Percentiles rank a stretch among this genome's conserved stretches.
phyloP scores from a whole-genome alignment of 768 basidiomycete species.

The Boletus subcaerulescens region DNA sequence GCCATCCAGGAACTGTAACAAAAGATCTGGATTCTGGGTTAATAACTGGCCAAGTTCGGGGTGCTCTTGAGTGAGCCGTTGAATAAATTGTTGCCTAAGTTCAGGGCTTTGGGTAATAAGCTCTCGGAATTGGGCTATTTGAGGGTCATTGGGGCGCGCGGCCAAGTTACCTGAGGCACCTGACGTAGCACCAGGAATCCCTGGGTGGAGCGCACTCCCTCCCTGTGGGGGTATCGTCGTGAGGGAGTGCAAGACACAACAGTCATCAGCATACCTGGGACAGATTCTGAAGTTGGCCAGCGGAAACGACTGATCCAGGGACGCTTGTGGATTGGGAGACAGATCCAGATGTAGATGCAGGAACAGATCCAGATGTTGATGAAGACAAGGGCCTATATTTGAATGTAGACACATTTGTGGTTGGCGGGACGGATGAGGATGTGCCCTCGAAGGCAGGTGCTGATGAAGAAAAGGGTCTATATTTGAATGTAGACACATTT shows the following conservation, averaged over 20 bases:
- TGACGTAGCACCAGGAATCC: not conserved
- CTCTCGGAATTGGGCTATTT: slow-evolving; percentile 1
- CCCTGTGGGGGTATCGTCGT: not conserved
- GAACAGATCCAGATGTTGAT: not conserved
- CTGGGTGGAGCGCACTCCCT: too few species aligned
- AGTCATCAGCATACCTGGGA: not conserved
- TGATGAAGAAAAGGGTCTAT: not conserved
- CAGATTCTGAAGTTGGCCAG: not conserved
- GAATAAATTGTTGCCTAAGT: not conserved
- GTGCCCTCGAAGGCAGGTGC: too few species aligned
- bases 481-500: not conserved
- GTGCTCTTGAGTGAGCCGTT: not conserved
- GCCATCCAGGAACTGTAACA: not conserved
- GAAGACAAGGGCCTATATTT: not conserved
- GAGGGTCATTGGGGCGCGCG: too few species aligned
- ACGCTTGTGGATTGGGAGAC: not conserved
- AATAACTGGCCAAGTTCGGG: not conserved
- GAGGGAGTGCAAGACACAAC: not conserved
- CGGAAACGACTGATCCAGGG: not conserved
- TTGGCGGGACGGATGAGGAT: not conserved
- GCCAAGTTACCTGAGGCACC: not conserved
- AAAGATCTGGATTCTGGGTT: not conserved
- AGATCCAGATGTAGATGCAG: not conserved
- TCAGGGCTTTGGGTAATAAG: not conserved
- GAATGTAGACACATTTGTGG: not conserved